These are phyloP conservation scores for Mrakia blollopis DNA, from an alignment of 768 basidiomycete genomes.

Conservation along the genomic window DNA sequence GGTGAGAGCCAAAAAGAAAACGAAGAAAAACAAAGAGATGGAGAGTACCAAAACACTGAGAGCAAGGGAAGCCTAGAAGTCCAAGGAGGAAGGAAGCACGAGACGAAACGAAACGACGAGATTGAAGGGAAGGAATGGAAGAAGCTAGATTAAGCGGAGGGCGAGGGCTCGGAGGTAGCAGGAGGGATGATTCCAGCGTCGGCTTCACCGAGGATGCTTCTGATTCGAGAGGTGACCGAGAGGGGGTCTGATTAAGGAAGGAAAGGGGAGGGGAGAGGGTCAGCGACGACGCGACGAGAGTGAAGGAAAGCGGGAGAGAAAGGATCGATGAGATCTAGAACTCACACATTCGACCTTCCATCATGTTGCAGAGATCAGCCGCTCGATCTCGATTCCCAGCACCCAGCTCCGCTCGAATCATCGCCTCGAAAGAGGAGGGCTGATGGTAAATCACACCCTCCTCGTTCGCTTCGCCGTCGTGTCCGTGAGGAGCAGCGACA, in stretches of 20 bases:
- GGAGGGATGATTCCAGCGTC: background rate
- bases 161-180: background rate
- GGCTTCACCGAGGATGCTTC: slow-evolving; percentile 7
- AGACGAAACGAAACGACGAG: background rate
- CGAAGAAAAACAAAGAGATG: too few species aligned
- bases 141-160: too few species aligned
- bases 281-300: background rate
- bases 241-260: slow-evolving; percentile 16
- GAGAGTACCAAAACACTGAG: background rate
- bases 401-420: slow-evolving; percentile 86
- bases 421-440: slow-evolving; percentile 92
- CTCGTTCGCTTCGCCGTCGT: background rate
- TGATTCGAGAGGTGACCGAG: slow-evolving; percentile 22
- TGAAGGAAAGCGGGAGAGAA: background rate
- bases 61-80: background rate
- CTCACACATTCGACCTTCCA: slow-evolving; percentile 55
- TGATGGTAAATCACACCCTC: slow-evolving; percentile 39
- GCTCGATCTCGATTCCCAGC: slow-evolving; percentile 69
- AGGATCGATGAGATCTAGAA: background rate
- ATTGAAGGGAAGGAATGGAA: background rate
- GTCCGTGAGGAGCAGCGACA: slow-evolving; percentile 25
- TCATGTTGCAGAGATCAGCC: slow-evolving; percentile 59
- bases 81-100: background rate
- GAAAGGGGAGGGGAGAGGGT: background rate
- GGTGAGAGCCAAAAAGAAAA: too few species aligned